Evolutionary conservation across 2,329 filamentous ascomycete species (phyloP).

Genomic region (Didymella lethalis): DNA sequence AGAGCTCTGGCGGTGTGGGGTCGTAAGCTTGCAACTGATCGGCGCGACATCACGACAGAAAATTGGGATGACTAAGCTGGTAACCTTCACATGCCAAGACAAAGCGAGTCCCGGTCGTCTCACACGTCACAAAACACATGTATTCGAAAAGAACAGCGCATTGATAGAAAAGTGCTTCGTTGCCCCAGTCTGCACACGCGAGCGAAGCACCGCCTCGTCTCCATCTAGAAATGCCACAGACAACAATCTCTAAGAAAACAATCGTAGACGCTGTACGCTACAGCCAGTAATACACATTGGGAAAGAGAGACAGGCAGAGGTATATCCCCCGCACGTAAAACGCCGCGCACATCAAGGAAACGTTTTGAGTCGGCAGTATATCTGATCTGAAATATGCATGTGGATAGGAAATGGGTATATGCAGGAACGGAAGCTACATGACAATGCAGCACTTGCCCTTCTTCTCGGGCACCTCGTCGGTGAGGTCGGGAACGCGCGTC

Average conservation of each 20-base stretch:
- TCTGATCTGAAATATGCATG: conserved; percentile 15
- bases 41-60: conserved; percentile 15
- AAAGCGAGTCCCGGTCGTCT: too few relatives aligned
- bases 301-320: conserved; percentile 14
- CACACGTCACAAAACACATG: background rate
- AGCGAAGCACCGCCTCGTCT: conserved; percentile 15
- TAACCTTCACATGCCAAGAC: background rate
- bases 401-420: conserved; percentile 40
- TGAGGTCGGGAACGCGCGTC: conserved; percentile 62
- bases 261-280: conserved; percentile 44
- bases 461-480: conserved; percentile 64
- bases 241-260: conserved; percentile 14
- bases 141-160: background rate
- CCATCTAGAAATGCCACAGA: conserved; percentile 16
- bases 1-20: conserved; percentile 17
- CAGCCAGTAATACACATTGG: conserved; percentile 32
- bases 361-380: conserved; percentile 29
- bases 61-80: conserved; percentile 13
- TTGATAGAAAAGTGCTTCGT: background rate
- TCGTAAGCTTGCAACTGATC: conserved; percentile 22
- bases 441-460: conserved; percentile 76
- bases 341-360: conserved; percentile 42
- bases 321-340: conserved; percentile 24
- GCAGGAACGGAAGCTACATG: conserved; percentile 63
- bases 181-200: background rate